Evolutionary conservation across 495 filamentous ascomycete species (phyloP).

Genomic region (Penicillium fimorum): DNA sequence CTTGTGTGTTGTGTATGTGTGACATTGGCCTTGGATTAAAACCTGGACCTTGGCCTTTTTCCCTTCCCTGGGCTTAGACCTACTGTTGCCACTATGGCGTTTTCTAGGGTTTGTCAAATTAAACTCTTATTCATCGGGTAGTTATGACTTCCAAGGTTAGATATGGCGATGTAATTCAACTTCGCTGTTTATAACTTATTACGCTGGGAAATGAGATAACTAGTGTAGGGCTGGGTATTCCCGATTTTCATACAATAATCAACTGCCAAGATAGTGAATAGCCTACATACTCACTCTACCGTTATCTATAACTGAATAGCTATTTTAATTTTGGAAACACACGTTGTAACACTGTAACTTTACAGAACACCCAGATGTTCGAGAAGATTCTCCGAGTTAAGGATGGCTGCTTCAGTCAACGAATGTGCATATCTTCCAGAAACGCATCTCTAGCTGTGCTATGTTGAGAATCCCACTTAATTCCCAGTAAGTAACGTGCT

Average conservation of each 20-base stretch:
- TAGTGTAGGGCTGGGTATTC: neutral
- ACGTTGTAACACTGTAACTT: too few relatives aligned
- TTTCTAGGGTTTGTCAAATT: slow-evolving; percentile 7
- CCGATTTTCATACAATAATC: neutral
- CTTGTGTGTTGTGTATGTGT: slow-evolving; percentile 26
- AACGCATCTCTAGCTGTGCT: too few relatives aligned
- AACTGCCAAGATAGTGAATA: neutral
- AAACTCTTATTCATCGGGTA: slow-evolving; percentile 16
- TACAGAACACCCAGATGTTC: too few relatives aligned
- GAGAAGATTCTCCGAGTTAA: too few relatives aligned
- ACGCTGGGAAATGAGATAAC: neutral
- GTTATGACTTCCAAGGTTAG: slow-evolving; percentile 6
- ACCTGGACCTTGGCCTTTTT: too few relatives aligned
- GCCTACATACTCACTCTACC: too few relatives aligned
- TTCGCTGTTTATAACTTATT: neutral
- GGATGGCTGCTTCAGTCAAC: too few relatives aligned
- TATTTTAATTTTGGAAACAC: too few relatives aligned
- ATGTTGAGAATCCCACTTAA: too few relatives aligned
- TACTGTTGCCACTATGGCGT: neutral
- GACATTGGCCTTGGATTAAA: slow-evolving; percentile 3
- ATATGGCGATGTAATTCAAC: neutral
- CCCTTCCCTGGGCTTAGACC: slow-evolving; percentile 1
- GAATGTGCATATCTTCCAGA: too few relatives aligned
- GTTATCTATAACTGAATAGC: too few relatives aligned
- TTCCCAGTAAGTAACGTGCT: too few relatives aligned